Evolutionary conservation across 106 monocot genomes (phyloP), one percentile per base, ranked within the genome.

Genomic region (Gastrodia elata): DNA sequence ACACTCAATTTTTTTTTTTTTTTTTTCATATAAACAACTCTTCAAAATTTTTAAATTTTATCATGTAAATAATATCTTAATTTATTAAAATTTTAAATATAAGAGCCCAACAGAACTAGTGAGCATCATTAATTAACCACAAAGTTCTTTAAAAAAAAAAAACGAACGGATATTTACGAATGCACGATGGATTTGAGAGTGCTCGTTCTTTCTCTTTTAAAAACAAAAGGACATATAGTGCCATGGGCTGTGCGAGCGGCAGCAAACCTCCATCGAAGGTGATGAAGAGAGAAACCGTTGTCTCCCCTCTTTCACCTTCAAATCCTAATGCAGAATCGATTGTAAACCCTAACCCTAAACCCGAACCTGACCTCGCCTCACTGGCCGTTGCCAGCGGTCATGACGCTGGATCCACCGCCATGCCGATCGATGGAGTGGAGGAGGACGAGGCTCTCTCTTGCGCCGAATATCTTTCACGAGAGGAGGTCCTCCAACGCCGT

Each of bases 401-500:
- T 11, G n/a, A 26, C 27, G 40, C 59, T 69, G 38, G 42, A 34
- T 68, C 38, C 39, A 38, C 22, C 11, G 4, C 52, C 24, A 61
- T 41, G 69, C 27, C 40, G 39, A 40, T 69, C 80, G 77, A 48
- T n/a, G 77, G 77, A 15, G 74, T 5, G 34, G 75, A 52, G 6
- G 81, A 72, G 34, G 79, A 75, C 41, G 70, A 74, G 18, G 70
- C 27, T 33, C 68, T 73, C 22, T 27, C 55, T 34, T 33, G 41
- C 5, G 57, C 82, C n/a, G 64, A 43, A 32, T 73, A 64, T 35
- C 82, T 90, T 38, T 69, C 82, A 0, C 68, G 87, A 30, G 82
- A 80, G 78, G 82, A 87, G 72, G 84, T 91, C 32, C 80, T 91
- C 20, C 87, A 82, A 8, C 91, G 91, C 15, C 84, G 91, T 3